A percentile compares a stretch with the other conserved stretches of the same genome.
These are phyloP conservation scores for Solanum clarkiae DNA, from an alignment of 257 asterid genomes.

Conservation along the genomic window DNA sequence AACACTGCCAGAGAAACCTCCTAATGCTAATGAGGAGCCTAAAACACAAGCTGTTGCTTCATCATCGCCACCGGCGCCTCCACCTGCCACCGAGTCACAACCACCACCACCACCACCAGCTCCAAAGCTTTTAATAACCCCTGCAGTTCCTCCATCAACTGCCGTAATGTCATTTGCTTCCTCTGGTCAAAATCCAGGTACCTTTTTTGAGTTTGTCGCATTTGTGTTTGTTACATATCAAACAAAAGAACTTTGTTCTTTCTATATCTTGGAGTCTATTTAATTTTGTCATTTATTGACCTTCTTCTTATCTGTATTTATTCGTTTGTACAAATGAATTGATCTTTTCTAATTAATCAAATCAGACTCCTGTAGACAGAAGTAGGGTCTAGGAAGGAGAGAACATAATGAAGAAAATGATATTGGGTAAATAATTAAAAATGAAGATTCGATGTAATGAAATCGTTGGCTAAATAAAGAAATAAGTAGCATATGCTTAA, in stretches of 20 bases:
- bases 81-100: slow-evolving; percentile 1
- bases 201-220: neutral
- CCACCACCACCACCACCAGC: slow-evolving; percentile 4
- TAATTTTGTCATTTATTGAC: slow-evolving; percentile 41
- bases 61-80: slow-evolving; percentile 10
- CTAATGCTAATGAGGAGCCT: slow-evolving; percentile 25
- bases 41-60: slow-evolving; percentile 21
- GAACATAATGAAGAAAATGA: neutral
- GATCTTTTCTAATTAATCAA: neutral
- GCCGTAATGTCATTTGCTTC: slow-evolving; percentile 17
- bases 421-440: slow-evolving; percentile 7
- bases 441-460: slow-evolving; percentile 18
- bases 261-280: slow-evolving; percentile 23
- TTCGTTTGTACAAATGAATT: slow-evolving; percentile 6
- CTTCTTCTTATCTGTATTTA: slow-evolving; percentile 37
- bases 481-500: slow-evolving; percentile 1
- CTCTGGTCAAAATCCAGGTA: slow-evolving; percentile 50
- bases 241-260: slow-evolving; percentile 18
- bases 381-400: neutral
- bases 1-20: slow-evolving; percentile 20
- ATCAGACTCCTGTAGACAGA: neutral
- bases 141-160: slow-evolving; percentile 4
- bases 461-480: slow-evolving; percentile 25
- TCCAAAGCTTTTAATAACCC: slow-evolving; percentile 9
- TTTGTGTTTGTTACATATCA: neutral